Percentiles rank a stretch among this genome's conserved stretches.
These are phyloP conservation scores for Pichia sp. DNA, from an alignment of 1,139 yeast genomes.

Conservation along the genomic window DNA sequence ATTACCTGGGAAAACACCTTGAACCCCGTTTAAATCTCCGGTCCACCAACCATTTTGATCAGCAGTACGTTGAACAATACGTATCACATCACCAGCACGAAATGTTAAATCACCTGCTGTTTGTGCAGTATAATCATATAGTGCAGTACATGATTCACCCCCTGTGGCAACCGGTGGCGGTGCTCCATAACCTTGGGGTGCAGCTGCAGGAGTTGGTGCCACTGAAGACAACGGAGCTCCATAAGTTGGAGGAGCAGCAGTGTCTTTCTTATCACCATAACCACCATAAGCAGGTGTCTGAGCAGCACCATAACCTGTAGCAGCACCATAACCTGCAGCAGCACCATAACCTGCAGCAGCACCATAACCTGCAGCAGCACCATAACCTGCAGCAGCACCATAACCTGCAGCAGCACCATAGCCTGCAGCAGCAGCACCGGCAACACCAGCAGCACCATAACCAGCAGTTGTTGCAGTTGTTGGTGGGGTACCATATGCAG, in stretches of 20 bases:
- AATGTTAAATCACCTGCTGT: slow-evolving; percentile 87
- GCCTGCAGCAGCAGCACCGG: slow-evolving; percentile 14
- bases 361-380: slow-evolving; percentile 5
- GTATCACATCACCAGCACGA: slow-evolving; percentile 82
- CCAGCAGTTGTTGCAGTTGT: slow-evolving; percentile 10
- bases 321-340: slow-evolving; percentile 5
- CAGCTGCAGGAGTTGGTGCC: slow-evolving; percentile 12
- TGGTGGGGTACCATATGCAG: slow-evolving; percentile 8
- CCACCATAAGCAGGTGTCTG: slow-evolving; percentile 9
- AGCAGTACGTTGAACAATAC: slow-evolving; percentile 70
- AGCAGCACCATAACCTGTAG: slow-evolving; percentile 1
- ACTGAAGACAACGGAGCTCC: slow-evolving; percentile 6
- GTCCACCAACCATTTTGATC: slow-evolving; percentile 99
- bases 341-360: slow-evolving; percentile 6
- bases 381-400: slow-evolving; percentile 4
- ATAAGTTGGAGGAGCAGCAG: slow-evolving; percentile 3
- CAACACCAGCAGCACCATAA: not conserved
- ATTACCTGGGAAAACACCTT: slow-evolving; percentile 94
- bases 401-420: not conserved
- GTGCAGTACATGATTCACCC: slow-evolving; percentile 60
- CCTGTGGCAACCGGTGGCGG: slow-evolving; percentile 30
- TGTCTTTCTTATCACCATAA: slow-evolving; percentile 12
- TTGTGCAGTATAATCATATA: slow-evolving; percentile 74
- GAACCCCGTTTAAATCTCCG: slow-evolving; percentile 77
- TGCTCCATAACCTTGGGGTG: slow-evolving; percentile 9